Conservation (phyloP, 352 stramenopile genomes). For the Thraustochytrium striatum region DNA sequence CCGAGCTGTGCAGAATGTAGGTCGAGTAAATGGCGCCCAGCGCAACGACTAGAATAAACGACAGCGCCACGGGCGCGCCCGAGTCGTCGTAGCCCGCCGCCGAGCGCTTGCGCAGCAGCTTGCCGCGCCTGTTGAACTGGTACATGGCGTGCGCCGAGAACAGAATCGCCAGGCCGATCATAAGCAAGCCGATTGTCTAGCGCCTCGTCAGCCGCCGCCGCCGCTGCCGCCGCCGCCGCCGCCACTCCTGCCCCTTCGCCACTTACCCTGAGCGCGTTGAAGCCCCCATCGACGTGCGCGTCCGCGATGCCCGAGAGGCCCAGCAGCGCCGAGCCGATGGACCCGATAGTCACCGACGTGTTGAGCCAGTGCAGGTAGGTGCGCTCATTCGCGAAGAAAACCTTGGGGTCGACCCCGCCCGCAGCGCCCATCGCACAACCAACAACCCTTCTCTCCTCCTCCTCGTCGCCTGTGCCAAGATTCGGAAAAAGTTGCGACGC, state of each 20-base stretch:
- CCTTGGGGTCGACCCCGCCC: conserved; percentile 42
- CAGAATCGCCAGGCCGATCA: conserved; percentile 41
- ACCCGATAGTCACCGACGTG: conserved; percentile 51
- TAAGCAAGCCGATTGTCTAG: conserved; percentile 24
- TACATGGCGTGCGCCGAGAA: conserved; percentile 47
- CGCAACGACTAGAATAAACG: conserved; percentile 21
- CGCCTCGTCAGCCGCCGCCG: background rate
- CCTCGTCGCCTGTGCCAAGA: no score
- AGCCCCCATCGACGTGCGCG: background rate
- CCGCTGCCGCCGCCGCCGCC: no score
- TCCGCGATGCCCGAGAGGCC: conserved; percentile 50
- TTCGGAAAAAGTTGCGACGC: no score
- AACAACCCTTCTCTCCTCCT: no score
- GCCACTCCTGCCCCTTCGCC: background rate
- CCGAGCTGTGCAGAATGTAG: no score
- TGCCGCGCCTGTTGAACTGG: conserved; percentile 20
- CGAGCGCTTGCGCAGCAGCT: conserved; percentile 32
- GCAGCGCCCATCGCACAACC: no score
- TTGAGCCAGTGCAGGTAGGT: conserved; percentile 54
- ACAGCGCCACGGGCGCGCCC: conserved; percentile 19
- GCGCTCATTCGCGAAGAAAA: conserved; percentile 51
- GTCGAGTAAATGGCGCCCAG: conserved; percentile 41
- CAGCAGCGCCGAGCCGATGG: conserved; percentile 71
- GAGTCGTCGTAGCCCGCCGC: conserved; percentile 36
- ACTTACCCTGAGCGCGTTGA: conserved; percentile 3